phyloP scores from a whole-genome alignment of 2,329 filamentous ascomycete genomes.

The Xenosphaeropsis pyriputrescens region DNA sequence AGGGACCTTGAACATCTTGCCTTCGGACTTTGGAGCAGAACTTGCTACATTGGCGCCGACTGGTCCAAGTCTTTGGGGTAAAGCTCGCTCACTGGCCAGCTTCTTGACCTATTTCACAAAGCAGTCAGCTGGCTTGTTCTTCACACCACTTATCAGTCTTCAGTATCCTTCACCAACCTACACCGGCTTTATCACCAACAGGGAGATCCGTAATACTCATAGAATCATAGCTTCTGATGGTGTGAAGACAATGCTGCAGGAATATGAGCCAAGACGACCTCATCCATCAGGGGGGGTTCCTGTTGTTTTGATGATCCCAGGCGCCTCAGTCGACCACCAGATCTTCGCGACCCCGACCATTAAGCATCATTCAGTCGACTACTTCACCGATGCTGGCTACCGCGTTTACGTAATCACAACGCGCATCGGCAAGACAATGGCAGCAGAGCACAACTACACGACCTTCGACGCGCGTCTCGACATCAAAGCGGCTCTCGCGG shows the following conservation, averaged over 20 bases:
- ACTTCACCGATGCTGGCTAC: constrained; percentile 45
- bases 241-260: constrained; percentile 34
- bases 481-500: constrained; percentile 36
- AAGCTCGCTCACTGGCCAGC: constrained; percentile 26
- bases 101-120: constrained; percentile 42
- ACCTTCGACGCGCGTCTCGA: constrained; percentile 46
- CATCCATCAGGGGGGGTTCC: constrained; percentile 20
- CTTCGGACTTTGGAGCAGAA: constrained; percentile 37
- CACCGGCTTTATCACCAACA: constrained; percentile 37
- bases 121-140: constrained; percentile 35
- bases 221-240: constrained; percentile 34
- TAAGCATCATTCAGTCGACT: constrained; percentile 46
- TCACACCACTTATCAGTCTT: constrained; percentile 38
- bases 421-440: constrained; percentile 38
- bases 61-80: constrained; percentile 29
- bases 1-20: constrained; percentile 41
- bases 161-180: constrained; percentile 35
- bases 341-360: constrained; percentile 50
- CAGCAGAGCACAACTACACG: constrained; percentile 36
- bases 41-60: constrained; percentile 36
- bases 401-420: constrained; percentile 41
- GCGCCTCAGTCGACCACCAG: constrained; percentile 46
- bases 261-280: constrained; percentile 35
- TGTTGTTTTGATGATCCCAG: constrained; percentile 46
- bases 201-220: constrained; percentile 19